Evolutionary conservation across 2,329 filamentous ascomycete genomes (phyloP).

Genomic region (Arthrobotrys musiformis): DNA sequence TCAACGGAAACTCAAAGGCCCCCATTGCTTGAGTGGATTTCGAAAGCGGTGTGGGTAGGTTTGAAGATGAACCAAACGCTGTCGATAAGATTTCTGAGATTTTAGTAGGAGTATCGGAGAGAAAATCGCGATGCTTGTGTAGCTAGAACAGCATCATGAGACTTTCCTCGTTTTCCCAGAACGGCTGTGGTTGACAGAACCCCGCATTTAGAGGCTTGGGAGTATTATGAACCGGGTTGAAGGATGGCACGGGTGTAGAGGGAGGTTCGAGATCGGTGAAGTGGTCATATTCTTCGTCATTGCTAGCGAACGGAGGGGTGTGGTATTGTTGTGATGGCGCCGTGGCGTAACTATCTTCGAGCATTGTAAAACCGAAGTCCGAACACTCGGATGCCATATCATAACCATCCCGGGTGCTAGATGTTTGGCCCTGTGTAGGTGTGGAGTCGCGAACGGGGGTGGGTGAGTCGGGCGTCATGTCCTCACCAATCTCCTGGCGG

Average conservation of each 20-base stretch:
- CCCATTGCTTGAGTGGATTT: constrained; percentile 10
- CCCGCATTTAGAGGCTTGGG: background rate
- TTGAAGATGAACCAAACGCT: constrained; percentile 8
- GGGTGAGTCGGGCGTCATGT: constrained; percentile 34
- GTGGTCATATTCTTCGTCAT: constrained; percentile 20
- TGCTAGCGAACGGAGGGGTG: background rate
- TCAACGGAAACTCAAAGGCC: constrained; percentile 24
- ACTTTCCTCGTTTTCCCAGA: constrained; percentile 31
- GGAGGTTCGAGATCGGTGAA: constrained; percentile 4
- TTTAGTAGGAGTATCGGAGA: constrained; percentile 2
- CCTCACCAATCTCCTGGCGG: background rate
- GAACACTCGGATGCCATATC: constrained; percentile 36
- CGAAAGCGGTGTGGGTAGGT: constrained; percentile 11
- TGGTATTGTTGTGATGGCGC: background rate
- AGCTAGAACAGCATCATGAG: constrained; percentile 47
- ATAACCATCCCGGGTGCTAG: background rate
- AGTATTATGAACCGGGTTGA: background rate
- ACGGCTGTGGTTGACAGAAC: background rate
- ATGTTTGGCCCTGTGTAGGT: background rate
- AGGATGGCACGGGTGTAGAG: background rate
- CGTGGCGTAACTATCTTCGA: constrained; percentile 19
- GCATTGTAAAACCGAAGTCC: constrained; percentile 6
- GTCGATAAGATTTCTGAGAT: constrained; percentile 9
- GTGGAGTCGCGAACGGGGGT: background rate
- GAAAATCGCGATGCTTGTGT: constrained; percentile 6